These are phyloP conservation scores for Cladosporium colombiae DNA, from an alignment of 2,329 filamentous ascomycete species.

Conservation along the genomic window DNA sequence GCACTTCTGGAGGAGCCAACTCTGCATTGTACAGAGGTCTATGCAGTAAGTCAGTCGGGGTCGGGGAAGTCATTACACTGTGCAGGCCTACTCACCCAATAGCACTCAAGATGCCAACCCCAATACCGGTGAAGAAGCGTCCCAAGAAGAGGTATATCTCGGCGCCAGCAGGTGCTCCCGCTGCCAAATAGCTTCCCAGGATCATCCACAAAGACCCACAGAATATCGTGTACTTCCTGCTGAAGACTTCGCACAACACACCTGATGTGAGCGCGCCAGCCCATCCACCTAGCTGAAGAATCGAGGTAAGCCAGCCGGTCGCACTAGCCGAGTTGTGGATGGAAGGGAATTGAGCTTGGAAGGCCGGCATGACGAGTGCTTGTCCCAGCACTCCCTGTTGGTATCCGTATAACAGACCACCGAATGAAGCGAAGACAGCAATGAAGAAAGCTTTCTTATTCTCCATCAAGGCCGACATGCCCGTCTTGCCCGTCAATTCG, in stretches of 20 bases:
- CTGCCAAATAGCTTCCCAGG: constrained; percentile 27
- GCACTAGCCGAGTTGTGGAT: constrained; percentile 21
- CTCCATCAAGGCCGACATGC: constrained; percentile 15
- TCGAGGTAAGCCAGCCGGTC: constrained; percentile 23
- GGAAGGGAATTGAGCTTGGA: constrained; percentile 24
- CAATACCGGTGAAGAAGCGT: constrained; percentile 67
- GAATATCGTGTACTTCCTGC: constrained; percentile 33
- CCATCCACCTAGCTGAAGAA: constrained; percentile 22
- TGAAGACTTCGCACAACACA: not conserved
- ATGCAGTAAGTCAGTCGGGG: constrained; percentile 45
- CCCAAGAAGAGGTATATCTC: constrained; percentile 66
- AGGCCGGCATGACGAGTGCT: constrained; percentile 53
- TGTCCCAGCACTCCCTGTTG: constrained; percentile 58
- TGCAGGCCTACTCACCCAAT: constrained; percentile 40
- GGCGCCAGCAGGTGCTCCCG: constrained; percentile 51
- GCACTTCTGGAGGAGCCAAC: constrained; percentile 59
- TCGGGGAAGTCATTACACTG: not conserved
- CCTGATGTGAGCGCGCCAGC: not conserved
- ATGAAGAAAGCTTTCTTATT: constrained; percentile 21
- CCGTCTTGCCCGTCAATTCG: constrained; percentile 17
- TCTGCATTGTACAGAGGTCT: constrained; percentile 50
- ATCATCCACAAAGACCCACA: constrained; percentile 48
- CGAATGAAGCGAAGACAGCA: constrained; percentile 33
- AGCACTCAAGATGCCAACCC: constrained; percentile 66
- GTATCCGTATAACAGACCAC: constrained; percentile 56